A percentile compares a stretch with the other conserved stretches of the same genome.
phyloP scores from a whole-genome alignment of 2,329 filamentous ascomycete species.

The Juglanconis oblonga region DNA sequence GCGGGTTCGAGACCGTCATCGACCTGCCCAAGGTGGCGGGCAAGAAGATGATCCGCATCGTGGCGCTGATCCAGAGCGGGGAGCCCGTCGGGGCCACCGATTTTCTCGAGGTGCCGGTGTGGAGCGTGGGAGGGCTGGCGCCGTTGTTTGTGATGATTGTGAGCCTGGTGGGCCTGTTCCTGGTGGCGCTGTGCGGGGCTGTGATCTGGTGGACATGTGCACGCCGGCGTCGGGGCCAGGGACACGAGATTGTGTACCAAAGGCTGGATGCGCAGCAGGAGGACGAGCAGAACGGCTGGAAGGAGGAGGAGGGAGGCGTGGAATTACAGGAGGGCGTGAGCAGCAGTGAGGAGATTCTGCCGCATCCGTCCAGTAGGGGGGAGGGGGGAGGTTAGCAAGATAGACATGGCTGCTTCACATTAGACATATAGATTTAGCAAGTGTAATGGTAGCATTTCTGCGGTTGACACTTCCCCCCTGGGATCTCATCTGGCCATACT shows the following conservation, averaged over 20 bases:
- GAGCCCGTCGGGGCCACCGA: conserved; percentile 10
- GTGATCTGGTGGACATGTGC: conserved; percentile 14
- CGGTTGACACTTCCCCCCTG: too few relatives aligned
- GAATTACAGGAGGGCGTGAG: conserved; percentile 3
- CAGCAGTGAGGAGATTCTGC: background rate
- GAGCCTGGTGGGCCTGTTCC: background rate
- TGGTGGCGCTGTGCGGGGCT: conserved; percentile 4
- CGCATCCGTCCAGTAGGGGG: background rate
- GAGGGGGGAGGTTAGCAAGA: background rate
- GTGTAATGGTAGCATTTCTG: too few relatives aligned
- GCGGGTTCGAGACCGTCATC: conserved; percentile 19
- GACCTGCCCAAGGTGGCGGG: conserved; percentile 9
- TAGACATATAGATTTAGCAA: too few relatives aligned
- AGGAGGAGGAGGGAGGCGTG: background rate
- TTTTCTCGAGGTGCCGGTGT: conserved; percentile 10
- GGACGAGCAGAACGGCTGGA: background rate
- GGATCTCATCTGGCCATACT: too few relatives aligned
- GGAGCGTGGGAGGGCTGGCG: conserved; percentile 8
- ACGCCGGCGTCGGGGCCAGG: background rate
- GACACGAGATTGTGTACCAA: background rate
- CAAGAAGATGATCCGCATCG: conserved; percentile 8
- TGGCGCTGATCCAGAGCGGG: conserved; percentile 5
- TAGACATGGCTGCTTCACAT: background rate
- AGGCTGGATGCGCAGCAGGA: background rate
- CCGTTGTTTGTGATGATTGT: conserved; percentile 8